Percentiles rank a stretch among this genome's conserved stretches.
Evolutionary conservation across 345 rosid genomes (phyloP).

Genomic region (Combretum micranthum): DNA sequence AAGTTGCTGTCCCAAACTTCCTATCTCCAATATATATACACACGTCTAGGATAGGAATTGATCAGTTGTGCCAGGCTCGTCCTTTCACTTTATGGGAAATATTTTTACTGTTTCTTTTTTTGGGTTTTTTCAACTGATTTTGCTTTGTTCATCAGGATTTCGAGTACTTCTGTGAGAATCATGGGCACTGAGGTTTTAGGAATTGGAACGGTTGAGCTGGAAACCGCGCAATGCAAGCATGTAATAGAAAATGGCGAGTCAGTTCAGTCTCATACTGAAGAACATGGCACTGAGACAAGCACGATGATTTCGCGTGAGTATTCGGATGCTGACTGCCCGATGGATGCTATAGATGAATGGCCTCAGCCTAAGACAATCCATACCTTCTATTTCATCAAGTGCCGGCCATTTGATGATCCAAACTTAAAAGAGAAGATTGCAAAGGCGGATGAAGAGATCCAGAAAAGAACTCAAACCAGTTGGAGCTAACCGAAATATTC

Average conservation of each 20-base stretch:
- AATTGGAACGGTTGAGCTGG: conserved; percentile 21
- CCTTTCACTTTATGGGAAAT: too few species aligned
- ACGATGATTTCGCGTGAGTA: conserved; percentile 26
- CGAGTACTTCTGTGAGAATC: neutral
- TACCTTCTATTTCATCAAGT: conserved; percentile 47
- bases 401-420: conserved; percentile 50
- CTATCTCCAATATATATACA: too few species aligned
- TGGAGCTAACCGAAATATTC: conserved; percentile 31
- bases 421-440: conserved; percentile 53
- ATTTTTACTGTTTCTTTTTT: too few species aligned
- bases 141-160: too few species aligned
- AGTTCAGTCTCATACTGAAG: conserved; percentile 51
- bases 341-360: conserved; percentile 76
- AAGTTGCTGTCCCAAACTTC: too few species aligned
- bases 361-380: conserved; percentile 60
- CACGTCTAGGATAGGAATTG: too few species aligned
- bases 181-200: conserved; percentile 23
- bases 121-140: too few species aligned
- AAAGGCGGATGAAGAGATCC: conserved; percentile 54
- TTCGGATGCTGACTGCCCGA: conserved; percentile 34
- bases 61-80: too few species aligned
- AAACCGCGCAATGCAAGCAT: conserved; percentile 44
- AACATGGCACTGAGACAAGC: conserved; percentile 32
- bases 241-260: conserved; percentile 20
- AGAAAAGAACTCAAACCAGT: conserved; percentile 31